Evolutionary conservation across 1,284 basidiomycete species (phyloP).

Genomic region (Irpex rosettiformis): DNA sequence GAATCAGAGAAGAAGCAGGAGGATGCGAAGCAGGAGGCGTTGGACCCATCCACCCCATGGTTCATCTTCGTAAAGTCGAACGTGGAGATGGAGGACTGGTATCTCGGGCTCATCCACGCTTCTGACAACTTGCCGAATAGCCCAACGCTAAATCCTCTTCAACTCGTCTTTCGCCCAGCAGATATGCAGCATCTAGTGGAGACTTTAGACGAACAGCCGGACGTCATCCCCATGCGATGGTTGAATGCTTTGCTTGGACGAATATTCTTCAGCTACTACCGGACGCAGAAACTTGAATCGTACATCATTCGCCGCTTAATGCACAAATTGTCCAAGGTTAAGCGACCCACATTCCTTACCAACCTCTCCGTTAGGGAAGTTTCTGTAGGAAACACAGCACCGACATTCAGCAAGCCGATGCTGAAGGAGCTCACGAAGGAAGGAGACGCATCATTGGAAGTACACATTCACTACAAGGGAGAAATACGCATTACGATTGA

Average conservation of each 20-base stretch:
- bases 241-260: slow-evolving; percentile 92
- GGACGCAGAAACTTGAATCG: slow-evolving; percentile 75
- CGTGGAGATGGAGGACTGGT: slow-evolving; percentile 95
- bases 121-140: slow-evolving; percentile 58
- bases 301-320: slow-evolving; percentile 88
- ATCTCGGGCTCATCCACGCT: slow-evolving; percentile 79
- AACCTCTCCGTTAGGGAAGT: slow-evolving; percentile 88
- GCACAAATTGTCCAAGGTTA: slow-evolving; percentile 91
- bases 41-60: slow-evolving; percentile 66
- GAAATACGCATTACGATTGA: slow-evolving; percentile 88
- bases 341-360: slow-evolving; percentile 82
- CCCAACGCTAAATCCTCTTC: slow-evolving; percentile 52
- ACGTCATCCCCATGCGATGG: slow-evolving; percentile 96
- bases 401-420: slow-evolving; percentile 92
- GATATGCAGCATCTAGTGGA: slow-evolving; percentile 87
- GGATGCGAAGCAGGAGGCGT: slow-evolving; percentile 44
- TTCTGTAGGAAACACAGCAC: slow-evolving; percentile 81
- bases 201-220: slow-evolving; percentile 87
- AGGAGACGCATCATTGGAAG: slow-evolving; percentile 88
- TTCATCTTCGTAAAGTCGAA: slow-evolving; percentile 86
- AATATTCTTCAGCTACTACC: slow-evolving; percentile 89
- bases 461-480: slow-evolving; percentile 81
- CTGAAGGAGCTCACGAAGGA: slow-evolving; percentile 92
- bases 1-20: slow-evolving; percentile 46
- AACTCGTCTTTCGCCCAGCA: slow-evolving; percentile 63